A percentile compares a stretch with the other conserved stretches of the same genome.
Conservation (phyloP, 805 yeast genomes). For the Helenozyma rhizophorensis region DNA sequence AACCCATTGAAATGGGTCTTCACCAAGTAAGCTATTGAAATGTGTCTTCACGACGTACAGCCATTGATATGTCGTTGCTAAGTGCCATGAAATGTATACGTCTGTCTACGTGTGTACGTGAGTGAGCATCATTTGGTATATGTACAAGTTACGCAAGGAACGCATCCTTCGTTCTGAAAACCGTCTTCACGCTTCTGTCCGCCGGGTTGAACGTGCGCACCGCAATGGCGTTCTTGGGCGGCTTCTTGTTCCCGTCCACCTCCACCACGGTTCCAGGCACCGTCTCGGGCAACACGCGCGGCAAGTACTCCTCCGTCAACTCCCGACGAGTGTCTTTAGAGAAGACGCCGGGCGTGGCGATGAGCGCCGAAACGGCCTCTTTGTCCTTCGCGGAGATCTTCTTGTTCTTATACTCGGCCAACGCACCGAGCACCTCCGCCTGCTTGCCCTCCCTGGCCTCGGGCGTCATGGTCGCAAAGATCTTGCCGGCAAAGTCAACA, state of each 20-base stretch:
- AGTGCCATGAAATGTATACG: too few relatives aligned
- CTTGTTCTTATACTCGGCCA: constrained; percentile 21
- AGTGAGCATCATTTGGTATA: too few relatives aligned
- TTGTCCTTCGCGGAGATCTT: constrained; percentile 34
- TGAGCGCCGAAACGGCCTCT: constrained; percentile 38
- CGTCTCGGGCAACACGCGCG: constrained; percentile 51
- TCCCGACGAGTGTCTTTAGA: constrained; percentile 28
- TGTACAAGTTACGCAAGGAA: constrained; percentile 24
- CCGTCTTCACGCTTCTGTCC: constrained; percentile 46
- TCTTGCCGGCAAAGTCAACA: constrained; percentile 42
- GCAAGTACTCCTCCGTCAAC: constrained; percentile 48
- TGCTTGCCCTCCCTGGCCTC: constrained; percentile 22
- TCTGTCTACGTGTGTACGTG: too few relatives aligned
- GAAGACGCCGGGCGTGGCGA: constrained; percentile 41
- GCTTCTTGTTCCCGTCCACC: constrained; percentile 34
- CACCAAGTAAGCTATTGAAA: too few relatives aligned
- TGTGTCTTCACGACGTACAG: too few relatives aligned
- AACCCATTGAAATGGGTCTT: too few relatives aligned
- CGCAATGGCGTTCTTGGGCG: constrained; percentile 45
- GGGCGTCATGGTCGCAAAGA: constrained; percentile 35
- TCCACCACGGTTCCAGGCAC: constrained; percentile 38
- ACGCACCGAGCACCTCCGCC: constrained; percentile 15
- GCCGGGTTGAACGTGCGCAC: constrained; percentile 60
- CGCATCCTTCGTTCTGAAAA: constrained; percentile 53
- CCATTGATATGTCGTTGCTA: too few relatives aligned